Evolutionary conservation across 2,329 filamentous ascomycete species (phyloP).

Genomic region (Didymella sp.): DNA sequence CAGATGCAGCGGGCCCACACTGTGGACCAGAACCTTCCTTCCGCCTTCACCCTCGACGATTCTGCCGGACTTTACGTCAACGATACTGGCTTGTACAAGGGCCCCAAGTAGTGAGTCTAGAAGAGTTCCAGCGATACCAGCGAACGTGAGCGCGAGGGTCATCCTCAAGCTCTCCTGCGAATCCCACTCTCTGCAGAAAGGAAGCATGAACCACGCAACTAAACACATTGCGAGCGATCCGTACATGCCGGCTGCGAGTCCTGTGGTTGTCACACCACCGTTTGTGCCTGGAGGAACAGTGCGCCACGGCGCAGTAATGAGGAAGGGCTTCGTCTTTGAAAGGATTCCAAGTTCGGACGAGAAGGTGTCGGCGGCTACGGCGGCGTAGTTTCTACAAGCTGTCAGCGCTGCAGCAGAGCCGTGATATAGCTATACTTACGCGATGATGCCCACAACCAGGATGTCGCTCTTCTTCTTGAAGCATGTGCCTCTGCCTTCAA

Average conservation of each 20-base stretch:
- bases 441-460: conserved; percentile 58
- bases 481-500: conserved; percentile 44
- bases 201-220: conserved; percentile 71
- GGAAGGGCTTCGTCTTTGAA: conserved; percentile 73
- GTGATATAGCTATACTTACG: conserved; percentile 40
- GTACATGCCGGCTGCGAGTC: conserved; percentile 74
- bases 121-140: conserved; percentile 80
- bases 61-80: conserved; percentile 82
- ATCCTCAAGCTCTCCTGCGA: conserved; percentile 44
- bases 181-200: conserved; percentile 64
- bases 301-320: conserved; percentile 84
- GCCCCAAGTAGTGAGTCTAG: conserved; percentile 89
- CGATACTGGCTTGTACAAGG: conserved; percentile 82
- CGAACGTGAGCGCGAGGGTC: conserved; percentile 66
- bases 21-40: conserved; percentile 57
- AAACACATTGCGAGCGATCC: conserved; percentile 75
- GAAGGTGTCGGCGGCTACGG: conserved; percentile 91
- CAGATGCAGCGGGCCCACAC: conserved; percentile 39
- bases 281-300: conserved; percentile 91
- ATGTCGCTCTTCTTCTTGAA: conserved; percentile 51
- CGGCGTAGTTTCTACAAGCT: conserved; percentile 79
- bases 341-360: conserved; percentile 95
- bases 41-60: conserved; percentile 88
- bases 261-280: conserved; percentile 81
- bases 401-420: conserved; percentile 25